These are phyloP conservation scores for Chrysoporthe deuterocubensis DNA, from an alignment of 2,329 filamentous ascomycete species.

Conservation along the genomic window DNA sequence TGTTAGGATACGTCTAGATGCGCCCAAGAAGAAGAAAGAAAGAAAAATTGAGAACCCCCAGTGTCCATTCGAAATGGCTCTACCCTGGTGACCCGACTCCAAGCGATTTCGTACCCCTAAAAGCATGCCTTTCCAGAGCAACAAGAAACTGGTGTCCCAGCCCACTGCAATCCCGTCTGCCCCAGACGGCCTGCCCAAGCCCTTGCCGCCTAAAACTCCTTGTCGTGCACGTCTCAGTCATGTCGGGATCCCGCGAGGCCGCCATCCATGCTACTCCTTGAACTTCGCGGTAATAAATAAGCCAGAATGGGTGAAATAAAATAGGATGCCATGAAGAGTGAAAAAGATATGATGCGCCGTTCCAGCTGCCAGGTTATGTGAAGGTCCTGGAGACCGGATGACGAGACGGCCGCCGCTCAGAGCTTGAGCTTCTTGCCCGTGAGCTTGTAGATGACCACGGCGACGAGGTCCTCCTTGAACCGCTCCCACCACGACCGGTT, in stretches of 20 bases:
- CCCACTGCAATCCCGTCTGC: background rate
- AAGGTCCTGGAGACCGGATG: background rate
- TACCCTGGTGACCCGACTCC: background rate
- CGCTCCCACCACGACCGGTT: constrained; percentile 83
- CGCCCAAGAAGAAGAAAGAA: background rate
- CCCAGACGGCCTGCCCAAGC: background rate
- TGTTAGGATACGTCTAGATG: background rate
- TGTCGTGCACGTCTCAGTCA: background rate
- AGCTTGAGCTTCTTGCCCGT: constrained; percentile 65
- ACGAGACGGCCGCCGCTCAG: constrained; percentile 36
- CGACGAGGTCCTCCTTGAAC: constrained; percentile 70
- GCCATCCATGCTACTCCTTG: background rate
- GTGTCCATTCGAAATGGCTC: background rate
- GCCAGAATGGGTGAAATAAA: constrained; percentile 16
- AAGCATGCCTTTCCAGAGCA: background rate
- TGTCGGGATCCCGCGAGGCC: background rate
- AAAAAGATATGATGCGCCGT: constrained; percentile 19
- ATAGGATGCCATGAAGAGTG: constrained; percentile 17
- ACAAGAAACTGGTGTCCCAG: background rate
- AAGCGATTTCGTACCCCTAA: background rate
- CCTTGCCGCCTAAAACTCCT: background rate
- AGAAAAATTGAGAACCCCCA: background rate
- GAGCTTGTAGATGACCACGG: constrained; percentile 65
- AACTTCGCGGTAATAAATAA: background rate
- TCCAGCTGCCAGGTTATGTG: background rate